These are phyloP conservation scores for Periconia macrospinosa DNA, from an alignment of 2,329 filamentous ascomycete genomes.

Conservation along the genomic window DNA sequence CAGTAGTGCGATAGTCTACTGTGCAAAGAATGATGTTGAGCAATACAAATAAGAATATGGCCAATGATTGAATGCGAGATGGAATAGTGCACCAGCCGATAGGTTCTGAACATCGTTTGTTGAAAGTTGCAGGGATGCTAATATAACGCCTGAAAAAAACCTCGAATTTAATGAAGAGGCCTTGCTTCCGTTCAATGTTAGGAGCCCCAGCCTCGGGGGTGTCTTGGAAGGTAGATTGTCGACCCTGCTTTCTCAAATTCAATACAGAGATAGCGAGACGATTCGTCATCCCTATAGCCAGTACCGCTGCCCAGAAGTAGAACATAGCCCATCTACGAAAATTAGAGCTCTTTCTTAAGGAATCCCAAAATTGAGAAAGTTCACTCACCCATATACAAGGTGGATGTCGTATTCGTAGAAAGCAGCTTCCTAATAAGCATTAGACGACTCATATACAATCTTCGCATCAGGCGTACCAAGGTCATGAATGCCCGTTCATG, in stretches of 20 bases:
- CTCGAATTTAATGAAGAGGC: neutral
- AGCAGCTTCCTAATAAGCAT: slow-evolving; percentile 23
- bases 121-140: slow-evolving; percentile 48
- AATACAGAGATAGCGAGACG: slow-evolving; percentile 23
- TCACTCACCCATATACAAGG: slow-evolving; percentile 29
- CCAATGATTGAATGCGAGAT: slow-evolving; percentile 50
- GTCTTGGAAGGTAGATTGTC: slow-evolving; percentile 6
- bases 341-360: neutral
- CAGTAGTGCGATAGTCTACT: slow-evolving; percentile 49
- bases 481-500: slow-evolving; percentile 32
- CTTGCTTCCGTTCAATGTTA: neutral
- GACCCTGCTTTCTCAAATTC: slow-evolving; percentile 7
- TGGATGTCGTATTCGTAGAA: slow-evolving; percentile 33
- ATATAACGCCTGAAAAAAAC: slow-evolving; percentile 37
- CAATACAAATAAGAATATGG: slow-evolving; percentile 49
- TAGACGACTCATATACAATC: neutral
- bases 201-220: neutral
- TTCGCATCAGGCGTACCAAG: slow-evolving; percentile 18
- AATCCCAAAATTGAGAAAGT: neutral
- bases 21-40: slow-evolving; percentile 49
- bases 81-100: slow-evolving; percentile 52
- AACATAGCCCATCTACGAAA: slow-evolving; percentile 29
- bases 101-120: slow-evolving; percentile 45
- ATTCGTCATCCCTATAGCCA: slow-evolving; percentile 25
- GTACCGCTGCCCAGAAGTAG: slow-evolving; percentile 34